phyloP scores from a whole-genome alignment of 768 basidiomycete species.

The Tylopilus felleus region DNA sequence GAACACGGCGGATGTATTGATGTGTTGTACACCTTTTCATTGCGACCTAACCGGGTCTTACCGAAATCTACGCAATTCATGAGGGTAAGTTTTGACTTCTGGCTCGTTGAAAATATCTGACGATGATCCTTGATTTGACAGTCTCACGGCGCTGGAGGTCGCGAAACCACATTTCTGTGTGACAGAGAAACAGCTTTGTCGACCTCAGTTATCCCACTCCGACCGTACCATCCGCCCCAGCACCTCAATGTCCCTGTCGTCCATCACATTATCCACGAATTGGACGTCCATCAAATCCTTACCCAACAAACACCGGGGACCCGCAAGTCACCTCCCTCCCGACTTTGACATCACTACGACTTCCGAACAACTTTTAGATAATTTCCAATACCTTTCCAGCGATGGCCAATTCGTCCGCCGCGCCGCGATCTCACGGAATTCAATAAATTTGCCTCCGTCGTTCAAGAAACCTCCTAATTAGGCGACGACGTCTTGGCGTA shows the following conservation, averaged over 20 bases:
- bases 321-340: slow-evolving; percentile 35
- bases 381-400: slow-evolving; percentile 50
- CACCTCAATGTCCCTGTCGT: slow-evolving; percentile 40
- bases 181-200: slow-evolving; percentile 42
- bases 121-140: background rate
- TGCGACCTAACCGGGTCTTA: slow-evolving; percentile 57
- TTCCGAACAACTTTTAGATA: slow-evolving; percentile 48
- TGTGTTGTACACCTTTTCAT: slow-evolving; percentile 60
- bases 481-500: slow-evolving; percentile 45
- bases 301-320: slow-evolving; percentile 28
- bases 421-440: slow-evolving; percentile 39
- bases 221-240: slow-evolving; percentile 51
- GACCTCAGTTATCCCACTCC: slow-evolving; percentile 53
- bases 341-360: slow-evolving; percentile 46
- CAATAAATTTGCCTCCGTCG: slow-evolving; percentile 41
- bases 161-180: slow-evolving; percentile 63
- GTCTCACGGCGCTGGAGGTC: slow-evolving; percentile 63
- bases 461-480: slow-evolving; percentile 48
- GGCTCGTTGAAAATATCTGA: background rate
- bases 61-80: slow-evolving; percentile 60
- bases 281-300: slow-evolving; percentile 20
- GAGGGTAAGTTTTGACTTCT: slow-evolving; percentile 51
- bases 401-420: slow-evolving; percentile 38
- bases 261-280: slow-evolving; percentile 47
- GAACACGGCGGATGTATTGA: slow-evolving; percentile 67